phyloP scores from a whole-genome alignment of 768 basidiomycete species.

The Lyophyllum atratum region DNA sequence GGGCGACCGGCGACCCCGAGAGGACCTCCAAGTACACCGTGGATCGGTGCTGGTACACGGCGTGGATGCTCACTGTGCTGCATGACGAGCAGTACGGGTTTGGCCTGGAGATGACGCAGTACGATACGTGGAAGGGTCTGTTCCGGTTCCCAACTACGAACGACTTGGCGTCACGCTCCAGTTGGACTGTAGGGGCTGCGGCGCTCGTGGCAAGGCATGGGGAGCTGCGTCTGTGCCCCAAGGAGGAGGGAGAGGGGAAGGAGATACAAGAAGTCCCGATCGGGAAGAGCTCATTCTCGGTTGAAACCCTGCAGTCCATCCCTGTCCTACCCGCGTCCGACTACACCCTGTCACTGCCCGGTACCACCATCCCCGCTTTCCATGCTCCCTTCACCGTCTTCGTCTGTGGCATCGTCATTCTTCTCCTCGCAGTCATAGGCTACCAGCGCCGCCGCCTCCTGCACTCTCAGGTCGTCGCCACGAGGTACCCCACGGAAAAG shows the following conservation, averaged over 20 bases:
- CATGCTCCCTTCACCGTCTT: not conserved
- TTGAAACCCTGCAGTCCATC: too few relatives aligned
- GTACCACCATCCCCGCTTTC: not conserved
- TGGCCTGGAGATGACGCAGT: slow-evolving; percentile 16
- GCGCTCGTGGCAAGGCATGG: slow-evolving; percentile 14
- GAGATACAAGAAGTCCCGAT: too few relatives aligned
- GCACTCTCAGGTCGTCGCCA: not conserved
- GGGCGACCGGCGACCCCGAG: not conserved
- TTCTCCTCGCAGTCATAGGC: slow-evolving; percentile 3
- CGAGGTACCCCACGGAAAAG: not conserved
- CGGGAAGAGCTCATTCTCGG: too few relatives aligned
- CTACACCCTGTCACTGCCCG: not conserved
- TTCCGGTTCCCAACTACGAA: slow-evolving; percentile 13
- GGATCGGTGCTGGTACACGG: slow-evolving; percentile 4
- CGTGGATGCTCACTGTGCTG: slow-evolving; percentile 13
- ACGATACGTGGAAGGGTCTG: slow-evolving; percentile 13
- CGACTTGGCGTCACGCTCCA: slow-evolving; percentile 13
- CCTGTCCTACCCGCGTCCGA: not conserved
- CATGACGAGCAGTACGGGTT: slow-evolving; percentile 18
- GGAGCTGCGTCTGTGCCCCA: slow-evolving; percentile 8
- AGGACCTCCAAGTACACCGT: not conserved
- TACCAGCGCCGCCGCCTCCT: slow-evolving; percentile 1
- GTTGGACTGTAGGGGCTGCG: slow-evolving; percentile 13
- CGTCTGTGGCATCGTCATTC: not conserved
- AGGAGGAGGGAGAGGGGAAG: not conserved